phyloP scores from a whole-genome alignment of 805 yeast genomes.

The Candida rishiriensis region DNA sequence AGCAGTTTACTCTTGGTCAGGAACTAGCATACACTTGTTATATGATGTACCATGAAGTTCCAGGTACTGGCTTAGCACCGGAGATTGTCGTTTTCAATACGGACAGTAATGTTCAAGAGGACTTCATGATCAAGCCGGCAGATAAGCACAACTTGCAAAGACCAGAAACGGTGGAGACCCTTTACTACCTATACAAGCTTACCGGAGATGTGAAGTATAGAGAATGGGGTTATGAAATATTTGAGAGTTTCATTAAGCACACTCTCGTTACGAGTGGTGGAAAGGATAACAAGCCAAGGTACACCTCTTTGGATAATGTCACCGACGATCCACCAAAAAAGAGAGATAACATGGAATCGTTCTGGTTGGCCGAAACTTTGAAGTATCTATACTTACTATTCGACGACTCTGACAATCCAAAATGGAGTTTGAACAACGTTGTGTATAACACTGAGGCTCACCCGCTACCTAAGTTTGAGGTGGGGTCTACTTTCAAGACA shows the following conservation, averaged over 20 bases:
- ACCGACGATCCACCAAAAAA: conserved; percentile 47
- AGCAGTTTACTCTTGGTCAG: conserved; percentile 65
- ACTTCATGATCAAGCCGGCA: conserved; percentile 61
- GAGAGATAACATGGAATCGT: conserved; percentile 80
- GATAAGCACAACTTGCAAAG: conserved; percentile 87
- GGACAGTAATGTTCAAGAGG: conserved; percentile 39
- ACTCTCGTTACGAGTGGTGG: conserved; percentile 48
- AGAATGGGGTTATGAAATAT: conserved; percentile 86
- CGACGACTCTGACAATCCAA: conserved; percentile 55
- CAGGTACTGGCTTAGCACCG: conserved; percentile 76
- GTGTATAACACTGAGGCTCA: conserved; percentile 94
- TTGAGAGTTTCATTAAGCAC: conserved; percentile 61
- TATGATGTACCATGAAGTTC: conserved; percentile 69
- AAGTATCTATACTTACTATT: conserved; percentile 79
- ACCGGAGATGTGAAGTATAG: conserved; percentile 80
- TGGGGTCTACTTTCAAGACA: conserved; percentile 48
- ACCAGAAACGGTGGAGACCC: conserved; percentile 90
- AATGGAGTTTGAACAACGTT: conserved; percentile 60
- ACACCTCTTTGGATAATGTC: conserved; percentile 65
- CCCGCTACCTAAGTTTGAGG: conserved; percentile 73
- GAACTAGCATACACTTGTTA: conserved; percentile 79
- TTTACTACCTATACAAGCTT: conserved; percentile 73
- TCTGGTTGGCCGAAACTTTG: conserved; percentile 92
- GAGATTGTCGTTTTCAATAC: conserved; percentile 83
- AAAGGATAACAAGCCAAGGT: conserved; percentile 41